These are phyloP conservation scores for Scutellaria galericulata DNA, from an alignment of 257 asterid species.

Conservation along the genomic window DNA sequence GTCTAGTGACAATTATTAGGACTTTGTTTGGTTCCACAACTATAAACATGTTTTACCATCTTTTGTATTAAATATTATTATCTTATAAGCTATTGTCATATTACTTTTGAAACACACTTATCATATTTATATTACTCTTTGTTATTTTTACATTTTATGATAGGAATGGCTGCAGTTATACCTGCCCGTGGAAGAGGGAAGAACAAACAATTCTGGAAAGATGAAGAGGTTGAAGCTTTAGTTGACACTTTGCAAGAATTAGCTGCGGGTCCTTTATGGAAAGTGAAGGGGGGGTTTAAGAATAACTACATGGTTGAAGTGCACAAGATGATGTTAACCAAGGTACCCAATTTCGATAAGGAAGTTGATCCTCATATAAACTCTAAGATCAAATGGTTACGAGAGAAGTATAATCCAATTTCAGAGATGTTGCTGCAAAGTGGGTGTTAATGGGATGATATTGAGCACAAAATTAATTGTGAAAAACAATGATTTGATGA, in stretches of 20 bases:
- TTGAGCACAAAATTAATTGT: neutral
- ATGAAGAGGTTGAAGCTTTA: slow-evolving; percentile 2
- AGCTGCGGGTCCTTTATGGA: neutral
- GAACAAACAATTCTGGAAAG: neutral
- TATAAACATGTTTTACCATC: neutral
- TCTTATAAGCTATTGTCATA: neutral
- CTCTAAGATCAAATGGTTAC: neutral
- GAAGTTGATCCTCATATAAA: neutral
- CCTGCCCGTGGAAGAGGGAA: neutral
- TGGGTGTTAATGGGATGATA: slow-evolving; percentile 10
- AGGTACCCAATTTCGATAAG: neutral
- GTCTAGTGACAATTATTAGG: neutral
- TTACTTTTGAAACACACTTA: neutral
- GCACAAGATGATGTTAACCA: neutral
- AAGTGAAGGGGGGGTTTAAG: neutral
- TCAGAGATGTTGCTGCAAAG: neutral
- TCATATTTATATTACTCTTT: neutral
- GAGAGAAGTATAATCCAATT: neutral
- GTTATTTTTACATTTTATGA: too few species aligned
- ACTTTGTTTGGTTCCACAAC: neutral
- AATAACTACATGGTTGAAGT: neutral
- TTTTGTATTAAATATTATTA: neutral
- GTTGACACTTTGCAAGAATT: slow-evolving; percentile 6
- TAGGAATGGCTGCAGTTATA: neutral
- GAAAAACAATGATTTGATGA: slow-evolving; percentile 2